These are phyloP conservation scores for Penicillium brasilianum DNA, from an alignment of 2,329 filamentous ascomycete genomes.

Conservation along the genomic window DNA sequence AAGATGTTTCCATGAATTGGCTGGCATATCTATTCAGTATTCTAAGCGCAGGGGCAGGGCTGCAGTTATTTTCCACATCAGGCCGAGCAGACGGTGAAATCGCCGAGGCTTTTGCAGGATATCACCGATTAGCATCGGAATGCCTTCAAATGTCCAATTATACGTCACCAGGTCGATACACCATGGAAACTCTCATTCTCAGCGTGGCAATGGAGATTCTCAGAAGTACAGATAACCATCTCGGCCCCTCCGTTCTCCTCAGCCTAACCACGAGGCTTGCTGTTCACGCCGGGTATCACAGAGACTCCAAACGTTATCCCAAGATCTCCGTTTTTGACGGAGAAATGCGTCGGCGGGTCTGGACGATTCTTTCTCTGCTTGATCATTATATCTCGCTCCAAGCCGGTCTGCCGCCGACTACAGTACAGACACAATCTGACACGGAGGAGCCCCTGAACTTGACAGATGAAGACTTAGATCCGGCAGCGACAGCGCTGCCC, in stretches of 20 bases:
- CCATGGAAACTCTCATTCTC: conserved; percentile 30
- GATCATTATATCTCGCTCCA: conserved; percentile 66
- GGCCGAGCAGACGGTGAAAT: conserved; percentile 15
- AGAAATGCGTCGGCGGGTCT: conserved; percentile 54
- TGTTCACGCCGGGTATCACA: conserved; percentile 64
- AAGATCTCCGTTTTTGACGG: conserved; percentile 59
- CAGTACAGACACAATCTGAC: conserved; percentile 62
- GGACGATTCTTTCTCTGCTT: conserved; percentile 53
- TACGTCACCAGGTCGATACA: conserved; percentile 30
- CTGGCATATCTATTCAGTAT: conserved; percentile 27
- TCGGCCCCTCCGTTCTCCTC: conserved; percentile 60
- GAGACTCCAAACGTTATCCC: conserved; percentile 58
- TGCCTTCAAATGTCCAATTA: conserved; percentile 31
- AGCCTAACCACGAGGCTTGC: conserved; percentile 61
- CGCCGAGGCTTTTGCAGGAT: conserved; percentile 33
- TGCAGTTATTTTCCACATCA: conserved; percentile 23
- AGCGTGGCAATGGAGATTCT: conserved; percentile 29
- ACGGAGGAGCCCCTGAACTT: conserved; percentile 62
- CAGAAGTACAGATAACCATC: conserved; percentile 35
- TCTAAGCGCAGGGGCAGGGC: conserved; percentile 22
- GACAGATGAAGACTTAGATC: conserved; percentile 63
- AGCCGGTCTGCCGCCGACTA: conserved; percentile 65
- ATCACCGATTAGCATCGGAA: conserved; percentile 48
- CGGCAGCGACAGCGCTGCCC: conserved; percentile 56
- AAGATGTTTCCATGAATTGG: conserved; percentile 21